Conservation (phyloP, 2,329 filamentous ascomycete species). For the Alternaria tenuissima region DNA sequence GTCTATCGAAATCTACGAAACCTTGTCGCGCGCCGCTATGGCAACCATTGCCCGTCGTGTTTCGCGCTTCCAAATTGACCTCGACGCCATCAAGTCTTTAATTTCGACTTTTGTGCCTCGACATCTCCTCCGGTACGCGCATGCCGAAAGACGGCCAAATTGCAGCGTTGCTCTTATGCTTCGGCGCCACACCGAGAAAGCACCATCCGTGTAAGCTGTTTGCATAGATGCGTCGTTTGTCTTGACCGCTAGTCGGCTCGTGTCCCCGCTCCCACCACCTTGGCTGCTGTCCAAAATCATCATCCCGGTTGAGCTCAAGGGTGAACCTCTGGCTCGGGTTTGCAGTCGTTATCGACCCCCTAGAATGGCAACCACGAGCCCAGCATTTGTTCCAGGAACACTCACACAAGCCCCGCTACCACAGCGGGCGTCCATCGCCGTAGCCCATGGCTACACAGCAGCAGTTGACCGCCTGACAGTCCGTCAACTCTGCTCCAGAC, state of each 20-base stretch:
- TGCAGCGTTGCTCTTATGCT: not conserved
- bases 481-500: conserved; percentile 32
- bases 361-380: conserved; percentile 20
- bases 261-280: conserved; percentile 29
- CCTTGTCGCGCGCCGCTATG: not conserved
- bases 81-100: conserved; percentile 6
- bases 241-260: conserved; percentile 27
- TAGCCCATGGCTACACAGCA: conserved; percentile 36
- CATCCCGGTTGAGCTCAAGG: conserved; percentile 28
- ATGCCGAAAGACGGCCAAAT: conserved; percentile 14
- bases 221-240: conserved; percentile 10
- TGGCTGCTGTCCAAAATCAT: conserved; percentile 32
- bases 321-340: conserved; percentile 36
- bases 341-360: conserved; percentile 23
- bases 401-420: conserved; percentile 37
- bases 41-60: not conserved
- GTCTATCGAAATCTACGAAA: conserved; percentile 3
- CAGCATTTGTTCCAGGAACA: conserved; percentile 11
- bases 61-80: not conserved
- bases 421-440: conserved; percentile 30
- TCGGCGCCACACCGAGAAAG: conserved; percentile 13
- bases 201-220: conserved; percentile 5
- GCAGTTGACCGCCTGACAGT: conserved; percentile 45
- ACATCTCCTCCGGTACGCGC: conserved; percentile 26
- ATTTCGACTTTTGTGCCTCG: not conserved